A percentile compares a stretch with the other conserved stretches of the same genome.
Evolutionary conservation across 2,329 filamentous ascomycete species (phyloP).

Genomic region (Parasarocladium wereldwijsianum): DNA sequence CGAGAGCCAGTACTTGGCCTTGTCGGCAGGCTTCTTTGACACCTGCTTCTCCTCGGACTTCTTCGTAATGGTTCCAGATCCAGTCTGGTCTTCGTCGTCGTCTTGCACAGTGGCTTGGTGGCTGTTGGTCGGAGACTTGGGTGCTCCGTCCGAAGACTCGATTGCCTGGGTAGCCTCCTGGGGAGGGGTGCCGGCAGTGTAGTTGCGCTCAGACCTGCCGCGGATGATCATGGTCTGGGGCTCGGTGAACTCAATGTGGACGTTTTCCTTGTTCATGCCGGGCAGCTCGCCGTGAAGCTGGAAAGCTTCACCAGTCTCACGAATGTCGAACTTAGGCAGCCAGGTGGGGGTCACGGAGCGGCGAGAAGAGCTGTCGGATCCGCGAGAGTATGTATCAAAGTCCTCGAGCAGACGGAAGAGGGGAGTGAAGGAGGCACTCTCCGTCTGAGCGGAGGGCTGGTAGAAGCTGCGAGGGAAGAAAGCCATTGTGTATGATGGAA

Average conservation of each 20-base stretch:
- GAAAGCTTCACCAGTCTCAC: conserved; percentile 52
- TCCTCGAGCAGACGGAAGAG: conserved; percentile 52
- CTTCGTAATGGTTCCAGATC: conserved; percentile 10
- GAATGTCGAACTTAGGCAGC: conserved; percentile 65
- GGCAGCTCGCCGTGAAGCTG: conserved; percentile 72
- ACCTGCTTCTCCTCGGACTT: conserved; percentile 11
- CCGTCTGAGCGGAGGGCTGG: conserved; percentile 9
- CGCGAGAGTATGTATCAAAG: conserved; percentile 40
- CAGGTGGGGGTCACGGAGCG: conserved; percentile 35
- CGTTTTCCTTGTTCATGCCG: conserved; percentile 57
- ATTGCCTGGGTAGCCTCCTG: conserved; percentile 32
- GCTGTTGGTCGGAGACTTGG: conserved; percentile 17
- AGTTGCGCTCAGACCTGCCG: conserved; percentile 51
- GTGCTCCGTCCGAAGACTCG: conserved; percentile 18
- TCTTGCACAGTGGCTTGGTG: conserved; percentile 55
- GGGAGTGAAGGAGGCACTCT: conserved; percentile 33
- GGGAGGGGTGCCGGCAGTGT: conserved; percentile 36
- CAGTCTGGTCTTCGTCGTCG: conserved; percentile 23
- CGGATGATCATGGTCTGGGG: conserved; percentile 56
- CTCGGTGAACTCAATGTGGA: conserved; percentile 69
- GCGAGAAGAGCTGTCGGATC: conserved; percentile 11
- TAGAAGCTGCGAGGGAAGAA: conserved; percentile 41
- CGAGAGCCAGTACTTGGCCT: conserved; percentile 54
- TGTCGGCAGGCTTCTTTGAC: conserved; percentile 19
- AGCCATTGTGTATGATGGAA: conserved; percentile 37